These are phyloP conservation scores for Cinnamomum chago DNA, from an alignment of 164 flowering plant species.

Conservation along the genomic window DNA sequence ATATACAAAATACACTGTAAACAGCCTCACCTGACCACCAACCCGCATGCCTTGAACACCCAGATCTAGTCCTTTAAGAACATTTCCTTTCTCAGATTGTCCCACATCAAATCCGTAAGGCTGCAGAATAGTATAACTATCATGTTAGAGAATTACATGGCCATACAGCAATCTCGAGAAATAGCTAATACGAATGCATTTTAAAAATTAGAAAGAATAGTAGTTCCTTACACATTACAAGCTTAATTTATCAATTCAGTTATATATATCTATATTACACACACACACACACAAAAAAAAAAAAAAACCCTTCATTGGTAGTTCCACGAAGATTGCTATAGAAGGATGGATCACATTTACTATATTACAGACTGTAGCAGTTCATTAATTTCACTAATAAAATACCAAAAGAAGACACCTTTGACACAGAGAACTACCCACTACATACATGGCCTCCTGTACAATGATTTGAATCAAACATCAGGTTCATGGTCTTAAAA, in stretches of 20 bases:
- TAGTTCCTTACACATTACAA: neutral
- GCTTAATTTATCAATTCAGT: neutral
- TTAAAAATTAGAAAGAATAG: neutral
- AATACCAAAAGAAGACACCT: neutral
- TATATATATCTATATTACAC: neutral
- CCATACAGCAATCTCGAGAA: neutral
- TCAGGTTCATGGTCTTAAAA: neutral
- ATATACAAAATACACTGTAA: neutral
- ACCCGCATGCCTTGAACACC: slow-evolving; percentile 95
- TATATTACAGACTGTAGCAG: neutral
- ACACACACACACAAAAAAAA: no score
- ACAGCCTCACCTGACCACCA: slow-evolving; percentile 78
- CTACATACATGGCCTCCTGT: neutral
- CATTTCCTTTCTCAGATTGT: slow-evolving; percentile 78
- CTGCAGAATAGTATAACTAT: slow-evolving; percentile 38
- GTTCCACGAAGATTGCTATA: neutral
- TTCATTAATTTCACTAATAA: no score
- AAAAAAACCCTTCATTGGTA: no score
- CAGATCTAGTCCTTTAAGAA: slow-evolving; percentile 85
- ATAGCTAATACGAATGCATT: neutral
- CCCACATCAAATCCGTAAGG: slow-evolving; percentile 99
- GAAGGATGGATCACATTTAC: neutral
- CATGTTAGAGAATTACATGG: neutral
- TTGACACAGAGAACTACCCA: no score
- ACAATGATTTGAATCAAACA: neutral